phyloP scores from a whole-genome alignment of 164 flowering plant genomes.

The Litsea cubeba region DNA sequence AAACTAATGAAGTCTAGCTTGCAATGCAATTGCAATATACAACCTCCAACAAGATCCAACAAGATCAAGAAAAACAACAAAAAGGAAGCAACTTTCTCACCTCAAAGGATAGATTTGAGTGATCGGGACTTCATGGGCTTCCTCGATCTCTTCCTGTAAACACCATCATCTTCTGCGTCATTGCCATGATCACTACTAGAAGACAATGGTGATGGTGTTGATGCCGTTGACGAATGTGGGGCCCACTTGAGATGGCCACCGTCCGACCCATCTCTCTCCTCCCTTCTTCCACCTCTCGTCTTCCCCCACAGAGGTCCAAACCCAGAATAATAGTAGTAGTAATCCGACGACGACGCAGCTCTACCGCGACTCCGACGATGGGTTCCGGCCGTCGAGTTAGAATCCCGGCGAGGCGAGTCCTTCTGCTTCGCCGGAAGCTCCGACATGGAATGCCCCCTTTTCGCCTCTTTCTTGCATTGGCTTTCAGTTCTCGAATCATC shows the following conservation, averaged over 20 bases:
- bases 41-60: not conserved
- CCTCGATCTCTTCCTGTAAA: conserved; percentile 22
- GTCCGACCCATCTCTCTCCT: not conserved
- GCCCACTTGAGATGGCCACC: not conserved
- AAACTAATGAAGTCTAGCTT: no score
- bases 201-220: not conserved
- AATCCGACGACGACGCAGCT: conserved; percentile 26
- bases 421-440: conserved; percentile 6
- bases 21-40: not conserved
- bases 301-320: conserved; percentile 73
- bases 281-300: conserved; percentile 30
- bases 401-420: conserved; percentile 32
- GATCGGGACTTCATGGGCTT: conserved; percentile 58
- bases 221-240: not conserved
- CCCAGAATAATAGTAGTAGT: conserved; percentile 53
- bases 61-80: not conserved
- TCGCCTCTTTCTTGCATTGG: conserved; percentile 24
- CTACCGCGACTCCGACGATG: not conserved
- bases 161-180: conserved; percentile 19
- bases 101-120: conserved; percentile 10
- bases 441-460: conserved; percentile 17
- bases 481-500: conserved; percentile 26
- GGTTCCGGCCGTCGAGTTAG: conserved; percentile 14
- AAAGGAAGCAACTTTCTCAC: not conserved
- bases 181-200: not conserved